Evolutionary conservation across 257 asterid species (phyloP), one percentile per base, ranked within the genome.

Genomic region (Solanum tarapatanum): DNA sequence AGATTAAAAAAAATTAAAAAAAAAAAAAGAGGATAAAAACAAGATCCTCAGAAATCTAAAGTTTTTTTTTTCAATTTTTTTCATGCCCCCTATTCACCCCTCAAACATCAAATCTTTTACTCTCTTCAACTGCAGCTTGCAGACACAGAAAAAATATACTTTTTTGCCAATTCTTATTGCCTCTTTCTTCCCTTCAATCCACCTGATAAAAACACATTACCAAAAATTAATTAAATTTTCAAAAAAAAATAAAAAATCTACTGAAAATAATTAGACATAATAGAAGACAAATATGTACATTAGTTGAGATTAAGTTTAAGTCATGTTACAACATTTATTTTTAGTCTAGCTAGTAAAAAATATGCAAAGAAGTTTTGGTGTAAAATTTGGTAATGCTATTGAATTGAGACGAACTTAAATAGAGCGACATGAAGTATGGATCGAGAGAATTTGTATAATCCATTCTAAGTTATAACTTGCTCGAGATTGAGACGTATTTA

Each of bases 141-240:
- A 85, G 24, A 43, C 80, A 80, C 88, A 82, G 73, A 84, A 83
- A 87, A 88, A 87, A 41, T 83, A 83, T 26, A 85, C 86, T 86
- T 77, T 86, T 32, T 87, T 86, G 41, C 90, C 90, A 72, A 86
- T 85, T 86, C 88, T 92, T 68, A 88, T 86, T 92, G 93, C 93
- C 91, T 88, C 93, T 92, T 94, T 85, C 96, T 93, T 90, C 94
- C 95, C 89, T 89, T 86, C 87, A 91, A 90, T 84, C 91, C 89
- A 66, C 94, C 98, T 95, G 93, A 72, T 60, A 90, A n/a, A 58
- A 39, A 35, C 21, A 87, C 66, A 87, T n/a, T 84, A 8, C 26
- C 24, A 58, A 28, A 58, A 28, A 28, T 30, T 2, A 28, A 28
- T 48, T 48, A 80, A 48, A 8, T 1, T 28, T 48, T 82, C 11